Percentiles rank a stretch among this genome's conserved stretches.
These are phyloP conservation scores for Xylariaceae sp. DNA, from an alignment of 2,329 filamentous ascomycete species.

Conservation along the genomic window DNA sequence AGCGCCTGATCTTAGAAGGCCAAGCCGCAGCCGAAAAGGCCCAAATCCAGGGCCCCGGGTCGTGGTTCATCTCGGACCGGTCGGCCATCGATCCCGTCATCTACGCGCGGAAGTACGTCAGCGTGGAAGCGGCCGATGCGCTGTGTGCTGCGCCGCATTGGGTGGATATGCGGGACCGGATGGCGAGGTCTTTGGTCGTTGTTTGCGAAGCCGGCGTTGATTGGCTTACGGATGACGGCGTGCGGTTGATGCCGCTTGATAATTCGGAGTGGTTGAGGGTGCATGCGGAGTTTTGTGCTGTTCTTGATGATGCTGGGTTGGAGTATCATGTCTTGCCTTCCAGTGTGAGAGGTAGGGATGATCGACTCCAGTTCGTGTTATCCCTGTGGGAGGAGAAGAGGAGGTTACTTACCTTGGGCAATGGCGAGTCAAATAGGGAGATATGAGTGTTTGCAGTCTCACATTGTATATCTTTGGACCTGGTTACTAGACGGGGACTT, in stretches of 20 bases:
- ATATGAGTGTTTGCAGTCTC: background rate
- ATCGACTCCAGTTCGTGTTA: constrained; percentile 9
- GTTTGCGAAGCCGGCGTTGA: constrained; percentile 10
- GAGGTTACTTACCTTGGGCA: background rate
- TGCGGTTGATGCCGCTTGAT: constrained; percentile 11
- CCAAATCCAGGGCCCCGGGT: background rate
- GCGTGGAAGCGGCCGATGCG: background rate
- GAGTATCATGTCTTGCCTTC: constrained; percentile 3
- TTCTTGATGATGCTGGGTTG: background rate
- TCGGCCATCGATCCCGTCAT: constrained; percentile 9
- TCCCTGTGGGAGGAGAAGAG: constrained; percentile 5
- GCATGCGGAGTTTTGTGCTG: constrained; percentile 3
- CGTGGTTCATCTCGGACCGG: constrained; percentile 15
- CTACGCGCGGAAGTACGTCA: constrained; percentile 5
- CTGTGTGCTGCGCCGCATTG: background rate
- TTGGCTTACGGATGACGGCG: constrained; percentile 9
- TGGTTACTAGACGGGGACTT: background rate
- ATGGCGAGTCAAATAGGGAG: background rate
- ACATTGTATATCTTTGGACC: background rate
- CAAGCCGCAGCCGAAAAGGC: constrained; percentile 4
- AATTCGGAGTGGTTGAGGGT: background rate
- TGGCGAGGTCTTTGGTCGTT: constrained; percentile 8
- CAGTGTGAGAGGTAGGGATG: background rate
- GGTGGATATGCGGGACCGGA: constrained; percentile 1
- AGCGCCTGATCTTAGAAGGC: constrained; percentile 10